Base-by-base conservation (phyloP, 2,329 filamentous ascomycete species). In the Hypoxylon sp. region DNA sequence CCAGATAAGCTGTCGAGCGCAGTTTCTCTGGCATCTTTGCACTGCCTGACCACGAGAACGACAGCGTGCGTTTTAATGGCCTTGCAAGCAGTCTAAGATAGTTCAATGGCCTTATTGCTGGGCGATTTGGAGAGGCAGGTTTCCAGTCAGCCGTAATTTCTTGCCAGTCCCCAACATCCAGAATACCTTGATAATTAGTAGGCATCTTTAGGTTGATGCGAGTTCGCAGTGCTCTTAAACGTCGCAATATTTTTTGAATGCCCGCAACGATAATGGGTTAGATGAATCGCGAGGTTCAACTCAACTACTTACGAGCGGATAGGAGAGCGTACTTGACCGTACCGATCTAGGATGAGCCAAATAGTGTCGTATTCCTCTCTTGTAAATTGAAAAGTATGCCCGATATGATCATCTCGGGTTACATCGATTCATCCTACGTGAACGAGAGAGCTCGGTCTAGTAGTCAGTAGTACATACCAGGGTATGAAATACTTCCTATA, bases 1-100 rank as follows among this genome's bases (percentile, higher is more conserved):
- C 90, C 19, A 90, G 82, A 70, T 87, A 89, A n/a, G 87, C 86
- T 4, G 87, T 90, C 17, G 81, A 79, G 5, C 85, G 80, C 13
- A 84, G 77, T 13, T 73, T 76, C 5, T 74, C 73, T 1, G 70
- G 58, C 4, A 60, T 51, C 2, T 69, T 60, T 1, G 68, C 55
- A 1, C 69, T 49, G 17, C 58, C 72, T 14, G 69, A 56, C 52
- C 64, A 67, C 11, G 71, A 36, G 4, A 56, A 45, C 4, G 71
- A 67, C 10, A 62, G 46, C 9, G 70, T 13, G 13, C 56, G 58
- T 19, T 60, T 48, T 13, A 63, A 46, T 2, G 50, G 34, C n/a
- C 17, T 51, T 5, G 38, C 9, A 11, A 67, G 21, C 51, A 17
- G 9, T 28, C 7, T 64, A 6, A 41, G n/a, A 4, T 11, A 46